Percentiles rank a stretch among this genome's conserved stretches.
Conservation (phyloP, 2,329 filamentous ascomycete species). For the Trichoderma semiorbis region DNA sequence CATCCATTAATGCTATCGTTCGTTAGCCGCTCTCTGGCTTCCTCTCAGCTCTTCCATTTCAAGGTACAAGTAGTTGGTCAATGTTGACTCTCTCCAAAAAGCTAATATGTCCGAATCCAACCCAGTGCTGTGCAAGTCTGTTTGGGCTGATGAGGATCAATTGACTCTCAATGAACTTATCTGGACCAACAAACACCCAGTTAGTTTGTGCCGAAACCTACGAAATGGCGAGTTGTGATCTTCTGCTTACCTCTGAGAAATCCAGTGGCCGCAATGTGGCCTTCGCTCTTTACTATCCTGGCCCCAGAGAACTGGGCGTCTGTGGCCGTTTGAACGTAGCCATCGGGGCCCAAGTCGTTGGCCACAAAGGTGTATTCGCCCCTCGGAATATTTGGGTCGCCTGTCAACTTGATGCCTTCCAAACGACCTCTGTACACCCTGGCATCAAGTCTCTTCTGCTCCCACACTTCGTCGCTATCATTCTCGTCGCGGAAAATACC, state of each 20-base stretch:
- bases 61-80: constrained; percentile 44
- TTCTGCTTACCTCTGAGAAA: constrained; percentile 64
- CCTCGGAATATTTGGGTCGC: constrained; percentile 83
- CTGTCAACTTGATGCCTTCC: constrained; percentile 86
- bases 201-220: neutral
- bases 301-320: constrained; percentile 71
- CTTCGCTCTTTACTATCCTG: constrained; percentile 67
- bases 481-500: constrained; percentile 37
- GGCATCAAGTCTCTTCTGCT: constrained; percentile 42
- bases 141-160: constrained; percentile 77
- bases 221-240: neutral
- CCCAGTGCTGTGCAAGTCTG: constrained; percentile 78
- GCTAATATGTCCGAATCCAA: constrained; percentile 57
- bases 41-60: neutral
- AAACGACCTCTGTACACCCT: constrained; percentile 63
- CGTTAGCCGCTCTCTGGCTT: neutral
- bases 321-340: constrained; percentile 60
- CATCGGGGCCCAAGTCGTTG: constrained; percentile 68
- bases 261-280: constrained; percentile 72
- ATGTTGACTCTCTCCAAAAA: constrained; percentile 60
- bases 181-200: constrained; percentile 39
- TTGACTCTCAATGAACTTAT: constrained; percentile 70
- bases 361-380: constrained; percentile 81
- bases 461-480: constrained; percentile 47
- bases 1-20: neutral